Conservation (phyloP, 371 early-diverging fungal genomes). For the Actinomucor elegans region DNA sequence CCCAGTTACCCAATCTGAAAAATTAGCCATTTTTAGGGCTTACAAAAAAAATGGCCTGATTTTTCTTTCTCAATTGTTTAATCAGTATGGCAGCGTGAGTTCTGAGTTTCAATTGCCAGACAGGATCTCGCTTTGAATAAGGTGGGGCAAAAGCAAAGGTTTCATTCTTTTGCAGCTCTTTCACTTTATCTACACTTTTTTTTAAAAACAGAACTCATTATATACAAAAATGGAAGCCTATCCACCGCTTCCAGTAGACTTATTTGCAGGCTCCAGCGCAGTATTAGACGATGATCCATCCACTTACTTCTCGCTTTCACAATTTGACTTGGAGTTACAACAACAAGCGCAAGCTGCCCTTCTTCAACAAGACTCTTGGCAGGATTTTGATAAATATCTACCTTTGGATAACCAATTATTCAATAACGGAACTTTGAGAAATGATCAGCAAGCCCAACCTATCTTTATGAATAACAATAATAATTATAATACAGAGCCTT, state of each 20-base stretch:
- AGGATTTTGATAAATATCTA: slow-evolving; percentile 41
- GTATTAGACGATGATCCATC: slow-evolving; percentile 13
- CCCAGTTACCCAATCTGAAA: too few relatives aligned
- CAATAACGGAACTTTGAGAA: neutral
- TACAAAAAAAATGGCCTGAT: neutral
- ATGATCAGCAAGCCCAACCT: slow-evolving; percentile 14
- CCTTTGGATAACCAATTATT: slow-evolving; percentile 25
- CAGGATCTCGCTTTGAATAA: neutral
- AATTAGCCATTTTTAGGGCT: neutral
- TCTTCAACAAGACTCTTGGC: slow-evolving; percentile 36
- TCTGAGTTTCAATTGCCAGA: neutral
- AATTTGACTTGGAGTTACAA: slow-evolving; percentile 42
- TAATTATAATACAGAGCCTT: slow-evolving; percentile 3
- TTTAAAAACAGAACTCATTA: neutral
- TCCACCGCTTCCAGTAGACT: slow-evolving; percentile 23
- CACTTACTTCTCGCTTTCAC: slow-evolving; percentile 32
- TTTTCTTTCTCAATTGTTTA: too few relatives aligned
- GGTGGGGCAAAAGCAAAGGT: neutral
- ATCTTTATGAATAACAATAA: slow-evolving; percentile 12
- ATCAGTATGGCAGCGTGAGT: neutral
- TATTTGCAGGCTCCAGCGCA: slow-evolving; percentile 15
- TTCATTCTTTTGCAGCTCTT: neutral
- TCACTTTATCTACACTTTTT: slow-evolving; percentile 3
- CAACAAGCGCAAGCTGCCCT: slow-evolving; percentile 45
- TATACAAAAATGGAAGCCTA: slow-evolving; percentile 23